Evolutionary conservation across 768 basidiomycete species (phyloP).

Genomic region (Boletus sensibilis): DNA sequence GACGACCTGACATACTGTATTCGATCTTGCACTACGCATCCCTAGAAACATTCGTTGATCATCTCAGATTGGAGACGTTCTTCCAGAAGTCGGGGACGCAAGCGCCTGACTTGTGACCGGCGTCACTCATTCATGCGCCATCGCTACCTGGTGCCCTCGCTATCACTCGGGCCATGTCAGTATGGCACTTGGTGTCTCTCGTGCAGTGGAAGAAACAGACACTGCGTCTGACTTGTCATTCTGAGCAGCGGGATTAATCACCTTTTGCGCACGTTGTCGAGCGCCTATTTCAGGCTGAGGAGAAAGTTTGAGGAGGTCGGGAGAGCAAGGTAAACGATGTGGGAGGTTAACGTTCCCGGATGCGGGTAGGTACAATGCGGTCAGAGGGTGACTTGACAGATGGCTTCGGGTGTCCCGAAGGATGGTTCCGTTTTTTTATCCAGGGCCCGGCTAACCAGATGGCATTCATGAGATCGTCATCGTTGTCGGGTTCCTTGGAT

Average conservation of each 20-base stretch:
- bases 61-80: too few relatives aligned
- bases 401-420: neutral
- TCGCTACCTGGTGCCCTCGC: too few relatives aligned
- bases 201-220: conserved; percentile 21
- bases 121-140: too few relatives aligned
- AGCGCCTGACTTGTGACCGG: too few relatives aligned
- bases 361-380: conserved; percentile 52
- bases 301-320: conserved; percentile 35
- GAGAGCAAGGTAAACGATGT: conserved; percentile 64
- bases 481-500: conserved; percentile 11
- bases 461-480: conserved; percentile 30
- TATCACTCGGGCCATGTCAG: too few relatives aligned
- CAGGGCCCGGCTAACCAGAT: conserved; percentile 29
- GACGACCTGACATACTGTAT: too few relatives aligned
- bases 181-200: too few relatives aligned
- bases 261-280: conserved; percentile 8
- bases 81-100: too few relatives aligned
- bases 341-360: conserved; percentile 53
- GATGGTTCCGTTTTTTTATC: conserved; percentile 26
- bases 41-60: too few relatives aligned
- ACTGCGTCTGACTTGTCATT: conserved; percentile 27
- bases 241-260: conserved; percentile 8
- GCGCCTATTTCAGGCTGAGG: conserved; percentile 11
- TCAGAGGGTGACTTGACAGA: conserved; percentile 9
- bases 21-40: too few relatives aligned